Evolutionary conservation across 306 rosid genomes (phyloP).

Genomic region (Cicer bijugum): DNA sequence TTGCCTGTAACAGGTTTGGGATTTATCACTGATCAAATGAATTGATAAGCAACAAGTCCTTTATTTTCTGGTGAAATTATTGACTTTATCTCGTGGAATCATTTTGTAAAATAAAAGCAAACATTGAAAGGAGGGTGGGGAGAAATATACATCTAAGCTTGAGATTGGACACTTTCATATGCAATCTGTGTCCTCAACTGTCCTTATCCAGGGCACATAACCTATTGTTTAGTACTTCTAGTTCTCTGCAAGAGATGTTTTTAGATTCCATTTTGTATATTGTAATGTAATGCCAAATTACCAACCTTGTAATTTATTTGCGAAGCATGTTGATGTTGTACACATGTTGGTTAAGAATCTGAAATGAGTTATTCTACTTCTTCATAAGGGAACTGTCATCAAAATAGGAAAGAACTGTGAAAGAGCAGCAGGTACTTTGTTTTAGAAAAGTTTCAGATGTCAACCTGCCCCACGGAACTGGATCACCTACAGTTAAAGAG

Average conservation of each 20-base stretch:
- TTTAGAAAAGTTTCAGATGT: constrained; percentile 10
- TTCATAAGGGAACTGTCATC: constrained; percentile 6
- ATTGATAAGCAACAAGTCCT: background rate
- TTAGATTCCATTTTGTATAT: constrained; percentile 2
- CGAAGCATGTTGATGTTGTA: background rate
- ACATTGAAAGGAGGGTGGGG: background rate
- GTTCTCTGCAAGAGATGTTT: background rate
- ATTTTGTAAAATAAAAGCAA: no score
- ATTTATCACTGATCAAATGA: background rate
- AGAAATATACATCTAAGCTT: background rate
- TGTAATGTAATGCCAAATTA: background rate
- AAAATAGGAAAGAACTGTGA: background rate
- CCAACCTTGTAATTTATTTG: background rate
- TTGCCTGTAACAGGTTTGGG: background rate
- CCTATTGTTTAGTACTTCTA: background rate
- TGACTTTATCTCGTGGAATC: background rate
- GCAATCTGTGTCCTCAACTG: background rate
- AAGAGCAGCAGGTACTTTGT: constrained; percentile 20
- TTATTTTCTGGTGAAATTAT: background rate
- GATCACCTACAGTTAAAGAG: background rate
- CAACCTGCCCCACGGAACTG: constrained; percentile 2
- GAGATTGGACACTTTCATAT: background rate
- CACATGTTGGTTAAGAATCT: constrained; percentile 4
- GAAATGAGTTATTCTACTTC: background rate
- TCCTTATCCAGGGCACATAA: background rate